Base-by-base conservation (phyloP, 352 stramenopile genomes). In the Globisporangium spinosum region DNA sequence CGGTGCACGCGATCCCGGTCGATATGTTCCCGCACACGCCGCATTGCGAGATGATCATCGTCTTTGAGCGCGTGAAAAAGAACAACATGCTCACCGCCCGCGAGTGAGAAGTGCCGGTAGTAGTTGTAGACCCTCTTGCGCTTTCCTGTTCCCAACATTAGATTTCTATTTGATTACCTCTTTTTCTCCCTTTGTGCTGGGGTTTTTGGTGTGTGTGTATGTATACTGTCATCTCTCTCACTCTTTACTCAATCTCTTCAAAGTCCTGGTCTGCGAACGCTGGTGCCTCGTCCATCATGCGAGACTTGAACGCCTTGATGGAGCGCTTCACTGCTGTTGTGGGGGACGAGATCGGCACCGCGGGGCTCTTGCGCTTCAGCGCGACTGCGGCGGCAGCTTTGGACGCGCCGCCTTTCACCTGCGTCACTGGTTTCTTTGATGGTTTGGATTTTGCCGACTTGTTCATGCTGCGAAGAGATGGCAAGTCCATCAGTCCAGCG, bases 1-100 rank as follows among this genome's bases (percentile, higher is more conserved):
- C 92, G 17, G 93, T 98, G 35, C 83, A 94, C 65, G 92, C 94
- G 8, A 92, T 96, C 49, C 97, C 97, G 2, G 97, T 99, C 38
- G 98, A 99, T 78, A 98, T 99, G 93, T 99, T 99, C 77, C 98
- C 98, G 1, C 91, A 98, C 71, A 99, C 97, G 17, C 83, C 85
- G 34, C 98, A 99, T 83, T 99, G 94, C 75, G 98, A 99, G 80
- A 97, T 99, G 86, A 95, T 99, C 49, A 97, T 99, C 72, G 93
- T 98, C 8, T 99, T 99, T 73, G 97, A 99, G 67, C 89, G 91
- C 38, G 77, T 84, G 47, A 79, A 83, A 64, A 49, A 63, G n/a
- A 67, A 70, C 38, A 58, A 75, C 54, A 51, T 57, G 62, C 65
- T 59, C 3, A 58, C 45, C 9, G 25, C 64, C 17, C 5, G 45